Evolutionary conservation across 1,284 basidiomycete species (phyloP).

Genomic region (Boletus sp.): DNA sequence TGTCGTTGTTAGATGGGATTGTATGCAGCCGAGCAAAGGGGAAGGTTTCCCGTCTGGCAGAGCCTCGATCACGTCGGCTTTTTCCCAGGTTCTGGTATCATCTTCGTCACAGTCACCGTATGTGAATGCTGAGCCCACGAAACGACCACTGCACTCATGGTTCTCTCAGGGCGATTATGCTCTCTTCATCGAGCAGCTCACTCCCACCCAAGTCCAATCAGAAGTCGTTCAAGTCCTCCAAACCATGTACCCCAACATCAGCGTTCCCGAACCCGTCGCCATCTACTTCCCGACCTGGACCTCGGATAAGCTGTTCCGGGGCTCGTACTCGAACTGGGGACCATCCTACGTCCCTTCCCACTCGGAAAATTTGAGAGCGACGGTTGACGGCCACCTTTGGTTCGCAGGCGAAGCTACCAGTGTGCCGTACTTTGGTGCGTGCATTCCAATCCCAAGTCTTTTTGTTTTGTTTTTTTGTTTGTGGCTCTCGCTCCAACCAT

Average conservation of each 20-base stretch:
- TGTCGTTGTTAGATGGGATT: background rate
- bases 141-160: background rate
- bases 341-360: constrained; percentile 52
- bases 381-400: constrained; percentile 48
- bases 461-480: background rate
- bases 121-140: background rate
- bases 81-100: constrained; percentile 1
- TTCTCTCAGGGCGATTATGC: constrained; percentile 52
- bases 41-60: constrained; percentile 4
- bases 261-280: constrained; percentile 51
- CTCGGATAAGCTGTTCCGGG: constrained; percentile 57
- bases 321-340: constrained; percentile 70
- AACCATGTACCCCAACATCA: constrained; percentile 53
- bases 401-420: constrained; percentile 66
- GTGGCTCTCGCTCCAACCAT: background rate
- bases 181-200: constrained; percentile 53
- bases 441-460: background rate
- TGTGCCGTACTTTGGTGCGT: constrained; percentile 53
- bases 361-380: constrained; percentile 54
- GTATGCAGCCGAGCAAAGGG: constrained; percentile 3
- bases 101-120: constrained; percentile 11
- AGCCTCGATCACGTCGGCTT: constrained; percentile 1
- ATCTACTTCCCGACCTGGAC: constrained; percentile 62
- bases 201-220: constrained; percentile 45
- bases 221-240: constrained; percentile 55